A percentile compares a stretch with the other conserved stretches of the same genome.
Conservation (phyloP, 1,139 yeast species). For the Cylindricascospora bacillispora region DNA sequence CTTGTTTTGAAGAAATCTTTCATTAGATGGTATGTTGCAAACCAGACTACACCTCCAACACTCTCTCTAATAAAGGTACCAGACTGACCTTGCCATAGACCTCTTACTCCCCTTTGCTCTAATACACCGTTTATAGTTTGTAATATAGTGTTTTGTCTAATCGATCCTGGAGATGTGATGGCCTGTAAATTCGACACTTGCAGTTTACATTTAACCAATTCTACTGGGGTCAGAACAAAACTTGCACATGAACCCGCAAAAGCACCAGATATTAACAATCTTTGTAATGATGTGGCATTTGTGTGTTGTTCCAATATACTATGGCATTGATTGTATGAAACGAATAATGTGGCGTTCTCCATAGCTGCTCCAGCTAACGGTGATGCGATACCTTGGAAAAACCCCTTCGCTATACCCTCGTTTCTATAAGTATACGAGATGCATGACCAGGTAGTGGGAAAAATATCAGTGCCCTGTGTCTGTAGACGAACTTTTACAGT, state of each 20-base stretch:
- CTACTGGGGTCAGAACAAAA: conserved; percentile 79
- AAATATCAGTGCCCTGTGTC: conserved; percentile 40
- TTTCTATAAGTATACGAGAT: conserved; percentile 43
- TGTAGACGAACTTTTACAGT: conserved; percentile 85
- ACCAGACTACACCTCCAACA: conserved; percentile 91
- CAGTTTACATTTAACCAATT: conserved; percentile 72
- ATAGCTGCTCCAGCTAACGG: conserved; percentile 82
- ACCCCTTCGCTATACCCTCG: conserved; percentile 54
- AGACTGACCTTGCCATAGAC: conserved; percentile 76
- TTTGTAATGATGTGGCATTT: conserved; percentile 29
- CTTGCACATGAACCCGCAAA: conserved; percentile 76
- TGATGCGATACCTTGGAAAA: conserved; percentile 60
- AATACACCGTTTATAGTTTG: conserved; percentile 35
- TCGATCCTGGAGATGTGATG: neutral
- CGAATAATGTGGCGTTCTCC: conserved; percentile 66
- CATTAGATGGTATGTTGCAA: conserved; percentile 68
- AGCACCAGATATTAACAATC: conserved; percentile 55
- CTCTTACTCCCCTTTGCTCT: conserved; percentile 41
- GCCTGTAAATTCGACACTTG: conserved; percentile 50
- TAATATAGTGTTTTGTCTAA: conserved; percentile 12
- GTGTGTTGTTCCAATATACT: conserved; percentile 18
- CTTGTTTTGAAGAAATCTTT: conserved; percentile 30
- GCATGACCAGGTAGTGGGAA: conserved; percentile 32
- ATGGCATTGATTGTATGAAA: conserved; percentile 43
- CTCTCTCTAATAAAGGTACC: conserved; percentile 79